Evolutionary conservation across 352 stramenopile species (phyloP), one percentile per base, ranked within the genome.

Genomic region (Phytophthora fragariaefolia): DNA sequence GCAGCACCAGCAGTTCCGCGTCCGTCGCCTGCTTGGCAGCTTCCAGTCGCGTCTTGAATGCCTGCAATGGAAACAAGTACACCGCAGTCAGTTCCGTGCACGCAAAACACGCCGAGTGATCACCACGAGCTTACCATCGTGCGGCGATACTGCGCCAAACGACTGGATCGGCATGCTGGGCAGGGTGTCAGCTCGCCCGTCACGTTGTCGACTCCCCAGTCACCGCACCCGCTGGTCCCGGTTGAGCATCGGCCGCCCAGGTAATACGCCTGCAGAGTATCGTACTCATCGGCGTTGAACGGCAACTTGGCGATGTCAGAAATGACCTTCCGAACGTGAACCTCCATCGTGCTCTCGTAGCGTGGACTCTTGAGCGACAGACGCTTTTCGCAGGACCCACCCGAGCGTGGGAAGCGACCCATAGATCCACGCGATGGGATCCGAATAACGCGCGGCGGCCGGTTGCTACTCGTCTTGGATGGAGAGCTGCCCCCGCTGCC

Each of bases 311-410:
- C 71, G 18, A 92, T 89, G 43, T 89, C 83, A 2, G 66, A 69
- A 47, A 92, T 70, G 32, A 92, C 80, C 48, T 91, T 88, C 52
- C 79, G 78, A 27, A 89, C 82, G 23, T 92, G 80, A 26, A 86
- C 71, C 61, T 90, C 80, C 82, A 92, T 91, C 6, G 80, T 89
- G 46, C 65, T 88, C 49, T 92, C 82, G 60, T 85, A 92, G 8
- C 82, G 80, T 49, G 83, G 83, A 46, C 81, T 90, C 63, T 90
- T 91, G 40, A 91, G 67, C 26, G 83, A 75, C 50, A 92, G 55
- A 9, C 77, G 63, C n/a, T 80, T 83, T 46, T 90, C 77, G 2
- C 64, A 66, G 8, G 74, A 69, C 32, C 63, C 62, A 53, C 58
- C 47, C 2, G 69, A 73, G 18, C 69, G 55, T n/a, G 79, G 63